Percentiles rank a stretch among this genome's conserved stretches.
These are phyloP conservation scores for Picea engelmannii DNA, from an alignment of 83 land plant species.

Conservation along the genomic window DNA sequence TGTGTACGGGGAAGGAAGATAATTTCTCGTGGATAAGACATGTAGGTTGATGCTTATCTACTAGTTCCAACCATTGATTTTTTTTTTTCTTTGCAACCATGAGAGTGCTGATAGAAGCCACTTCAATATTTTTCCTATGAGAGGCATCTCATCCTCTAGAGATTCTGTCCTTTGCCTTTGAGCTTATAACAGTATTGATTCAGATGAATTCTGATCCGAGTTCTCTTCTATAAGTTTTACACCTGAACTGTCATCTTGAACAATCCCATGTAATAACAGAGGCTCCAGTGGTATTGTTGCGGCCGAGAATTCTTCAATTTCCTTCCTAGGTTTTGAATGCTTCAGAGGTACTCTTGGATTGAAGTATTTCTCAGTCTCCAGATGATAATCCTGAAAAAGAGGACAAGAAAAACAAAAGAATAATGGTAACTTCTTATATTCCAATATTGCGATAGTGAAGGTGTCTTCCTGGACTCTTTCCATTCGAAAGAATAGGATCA, in stretches of 20 bases:
- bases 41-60: too few species aligned
- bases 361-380: constrained; percentile 28
- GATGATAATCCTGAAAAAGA: constrained; percentile 41
- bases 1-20: too few species aligned
- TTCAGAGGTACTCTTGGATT: constrained; percentile 30
- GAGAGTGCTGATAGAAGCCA: background rate
- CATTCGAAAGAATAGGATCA: too few species aligned
- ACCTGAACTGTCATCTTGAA: background rate
- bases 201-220: background rate
- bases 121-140: background rate
- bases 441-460: too few species aligned
- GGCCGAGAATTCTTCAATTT: constrained; percentile 34
- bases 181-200: background rate
- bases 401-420: background rate
- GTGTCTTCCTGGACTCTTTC: too few species aligned
- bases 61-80: too few species aligned
- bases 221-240: background rate
- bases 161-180: background rate
- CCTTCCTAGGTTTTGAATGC: constrained; percentile 36
- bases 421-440: background rate
- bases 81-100: background rate
- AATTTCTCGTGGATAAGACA: too few species aligned
- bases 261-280: background rate
- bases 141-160: background rate
- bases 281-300: constrained; percentile 3